Evolutionary conservation across 2,329 filamentous ascomycete species (phyloP).

Genomic region (Shiraia bambusicola): DNA sequence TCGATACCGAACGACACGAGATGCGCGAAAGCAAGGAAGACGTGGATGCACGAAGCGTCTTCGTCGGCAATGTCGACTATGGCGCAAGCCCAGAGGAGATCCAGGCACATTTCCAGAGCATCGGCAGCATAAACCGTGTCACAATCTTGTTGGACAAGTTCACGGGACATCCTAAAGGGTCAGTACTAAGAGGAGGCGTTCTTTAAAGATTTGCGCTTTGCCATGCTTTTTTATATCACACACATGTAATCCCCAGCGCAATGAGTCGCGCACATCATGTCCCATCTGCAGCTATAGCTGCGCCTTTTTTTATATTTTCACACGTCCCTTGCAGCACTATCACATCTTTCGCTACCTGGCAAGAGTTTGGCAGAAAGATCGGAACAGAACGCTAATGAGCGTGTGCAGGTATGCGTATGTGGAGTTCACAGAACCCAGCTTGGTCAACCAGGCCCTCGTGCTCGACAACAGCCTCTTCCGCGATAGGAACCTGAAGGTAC

Average conservation of each 20-base stretch:
- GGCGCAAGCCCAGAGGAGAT: conserved; percentile 96
- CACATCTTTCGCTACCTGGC: conserved; percentile 58
- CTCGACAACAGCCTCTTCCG: conserved; percentile 96
- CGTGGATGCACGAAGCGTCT: conserved; percentile 91
- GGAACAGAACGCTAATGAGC: conserved; percentile 49
- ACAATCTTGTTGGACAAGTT: conserved; percentile 98
- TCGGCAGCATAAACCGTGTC: conserved; percentile 94
- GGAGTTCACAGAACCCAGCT: conserved; percentile 90
- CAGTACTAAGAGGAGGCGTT: conserved; percentile 52
- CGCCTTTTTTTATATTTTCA: not conserved
- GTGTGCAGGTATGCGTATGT: conserved; percentile 90
- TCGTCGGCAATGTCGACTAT: conserved; percentile 98
- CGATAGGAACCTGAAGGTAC: conserved; percentile 90
- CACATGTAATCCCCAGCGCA: not conserved
- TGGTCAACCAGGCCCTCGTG: conserved; percentile 90
- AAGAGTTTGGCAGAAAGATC: conserved; percentile 56
- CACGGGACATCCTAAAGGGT: conserved; percentile 99
- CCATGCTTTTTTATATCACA: not conserved
- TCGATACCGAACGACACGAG: conserved; percentile 82
- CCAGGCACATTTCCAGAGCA: conserved; percentile 96
- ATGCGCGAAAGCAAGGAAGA: conserved; percentile 93
- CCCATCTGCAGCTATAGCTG: not conserved
- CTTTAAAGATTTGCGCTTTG: conserved; percentile 22
- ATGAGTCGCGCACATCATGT: conserved; percentile 3
- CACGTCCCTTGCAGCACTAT: conserved; percentile 1